These are phyloP conservation scores for Astragalus membranaceus DNA, from an alignment of 306 rosid genomes.

Conservation along the genomic window DNA sequence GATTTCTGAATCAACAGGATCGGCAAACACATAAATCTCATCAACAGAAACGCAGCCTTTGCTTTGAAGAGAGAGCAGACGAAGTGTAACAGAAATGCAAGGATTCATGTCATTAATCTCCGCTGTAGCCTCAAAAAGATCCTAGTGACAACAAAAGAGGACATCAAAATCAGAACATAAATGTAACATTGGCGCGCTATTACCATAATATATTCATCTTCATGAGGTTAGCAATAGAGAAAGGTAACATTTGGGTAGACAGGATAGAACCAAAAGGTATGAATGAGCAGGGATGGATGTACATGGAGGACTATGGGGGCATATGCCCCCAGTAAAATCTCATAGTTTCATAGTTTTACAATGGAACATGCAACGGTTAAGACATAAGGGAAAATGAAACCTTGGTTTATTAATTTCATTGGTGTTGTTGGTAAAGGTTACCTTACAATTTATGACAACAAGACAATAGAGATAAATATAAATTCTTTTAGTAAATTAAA, in stretches of 20 bases:
- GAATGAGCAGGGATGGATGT: too few species aligned
- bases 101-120: conserved; percentile 68
- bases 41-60: conserved; percentile 58
- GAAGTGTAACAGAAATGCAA: conserved; percentile 70
- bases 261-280: not conserved
- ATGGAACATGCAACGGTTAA: too few species aligned
- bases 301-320: too few species aligned
- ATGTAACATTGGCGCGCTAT: not conserved
- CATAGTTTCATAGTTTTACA: too few species aligned
- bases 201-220: not conserved
- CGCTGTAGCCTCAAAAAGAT: conserved; percentile 83
- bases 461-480: too few species aligned
- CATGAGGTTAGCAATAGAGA: not conserved
- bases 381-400: too few species aligned
- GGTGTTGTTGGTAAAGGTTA: too few species aligned
- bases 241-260: not conserved
- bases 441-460: too few species aligned
- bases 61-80: conserved; percentile 72
- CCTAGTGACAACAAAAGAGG: conserved; percentile 38
- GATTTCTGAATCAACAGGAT: conserved; percentile 58
- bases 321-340: too few species aligned
- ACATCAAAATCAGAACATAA: conserved; percentile 14
- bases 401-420: too few species aligned
- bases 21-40: conserved; percentile 77
- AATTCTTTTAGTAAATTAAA: too few species aligned